Base-by-base conservation (phyloP, 2,329 filamentous ascomycete species). In the Trichoderma atroviride region DNA sequence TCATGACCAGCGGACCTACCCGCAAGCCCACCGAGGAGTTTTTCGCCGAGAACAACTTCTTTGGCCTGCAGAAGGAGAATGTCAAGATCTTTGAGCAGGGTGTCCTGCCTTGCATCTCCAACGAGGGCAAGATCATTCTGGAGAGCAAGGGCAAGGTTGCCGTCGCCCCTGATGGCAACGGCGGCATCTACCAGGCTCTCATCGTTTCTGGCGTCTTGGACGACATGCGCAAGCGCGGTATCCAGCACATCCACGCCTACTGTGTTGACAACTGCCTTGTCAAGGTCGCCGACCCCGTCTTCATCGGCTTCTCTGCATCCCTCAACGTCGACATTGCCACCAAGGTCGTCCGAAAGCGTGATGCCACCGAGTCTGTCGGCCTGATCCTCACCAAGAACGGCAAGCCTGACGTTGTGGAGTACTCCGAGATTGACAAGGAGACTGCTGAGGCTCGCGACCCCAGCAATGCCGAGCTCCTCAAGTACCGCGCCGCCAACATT, bases 211-310 rank as follows among this genome's bases (percentile, higher is more conserved):
- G 91, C 68, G 92, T 96, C 50, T 89, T 97, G 61, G 88, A 89
- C 56, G 94, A 98, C 81, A 96, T 99, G 92, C 87, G 88, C 75
- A 90, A 89, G 82, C 92, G 95, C 69, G 94, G 94, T 61, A 92
- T 98, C 78, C 83, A 97, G 85, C 96, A 99, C 83, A 91, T 99
- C 72, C 95, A 99, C 81, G 92, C 94, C 59, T 98, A 98, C 87
- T 97, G 96, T 78, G 96, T 99, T 57, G 96, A 99, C 84, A 99
- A 99, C 86, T 98, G 95, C 83, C 88, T 99, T n/a, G 95, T 97
- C 79, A 95, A 93, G 83, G 95, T 99, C n/a, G 95, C 95, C 33
- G 96, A 99, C 78, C 96, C 96, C 16, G 88, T 93, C 74, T 98
- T 99, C 83, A 91, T 98, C 75, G 96, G 96, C 74, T 98, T 98